phyloP scores from a whole-genome alignment of 164 flowering plant species.

The Malania oleifera region DNA sequence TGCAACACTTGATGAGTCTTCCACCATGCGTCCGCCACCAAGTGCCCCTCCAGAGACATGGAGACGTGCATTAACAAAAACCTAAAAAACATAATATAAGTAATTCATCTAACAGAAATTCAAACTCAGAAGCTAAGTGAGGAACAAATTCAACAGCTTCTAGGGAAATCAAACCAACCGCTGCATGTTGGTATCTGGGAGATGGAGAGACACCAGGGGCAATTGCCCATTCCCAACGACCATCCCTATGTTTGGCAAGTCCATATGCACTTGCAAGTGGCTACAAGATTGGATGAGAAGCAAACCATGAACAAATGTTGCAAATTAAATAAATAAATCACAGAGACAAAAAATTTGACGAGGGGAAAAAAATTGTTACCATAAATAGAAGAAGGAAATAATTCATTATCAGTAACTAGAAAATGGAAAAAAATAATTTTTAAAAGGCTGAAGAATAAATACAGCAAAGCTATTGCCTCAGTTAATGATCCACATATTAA shows the following conservation, averaged over 20 bases:
- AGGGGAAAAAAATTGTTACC: no score
- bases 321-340: no score
- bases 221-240: slow-evolving; percentile 99
- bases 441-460: no score
- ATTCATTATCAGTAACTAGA: no score
- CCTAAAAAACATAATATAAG: slow-evolving; percentile 34
- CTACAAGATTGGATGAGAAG: slow-evolving; percentile 28
- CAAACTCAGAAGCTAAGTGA: neutral
- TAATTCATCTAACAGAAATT: neutral
- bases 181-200: slow-evolving; percentile 99
- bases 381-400: no score
- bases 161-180: slow-evolving; percentile 47
- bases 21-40: slow-evolving; percentile 99
- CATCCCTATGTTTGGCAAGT: slow-evolving; percentile 98
- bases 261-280: slow-evolving; percentile 98
- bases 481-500: no score
- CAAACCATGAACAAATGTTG: neutral
- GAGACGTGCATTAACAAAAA: slow-evolving; percentile 96
- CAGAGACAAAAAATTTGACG: no score
- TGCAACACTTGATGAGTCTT: slow-evolving; percentile 97
- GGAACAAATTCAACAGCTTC: neutral
- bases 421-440: no score
- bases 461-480: no score
- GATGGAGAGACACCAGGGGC: slow-evolving; percentile 99
- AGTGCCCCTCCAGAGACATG: slow-evolving; percentile 99